Base-by-base conservation (phyloP, 495 filamentous ascomycete species). In the Thermothielavioides terrestris region DNA sequence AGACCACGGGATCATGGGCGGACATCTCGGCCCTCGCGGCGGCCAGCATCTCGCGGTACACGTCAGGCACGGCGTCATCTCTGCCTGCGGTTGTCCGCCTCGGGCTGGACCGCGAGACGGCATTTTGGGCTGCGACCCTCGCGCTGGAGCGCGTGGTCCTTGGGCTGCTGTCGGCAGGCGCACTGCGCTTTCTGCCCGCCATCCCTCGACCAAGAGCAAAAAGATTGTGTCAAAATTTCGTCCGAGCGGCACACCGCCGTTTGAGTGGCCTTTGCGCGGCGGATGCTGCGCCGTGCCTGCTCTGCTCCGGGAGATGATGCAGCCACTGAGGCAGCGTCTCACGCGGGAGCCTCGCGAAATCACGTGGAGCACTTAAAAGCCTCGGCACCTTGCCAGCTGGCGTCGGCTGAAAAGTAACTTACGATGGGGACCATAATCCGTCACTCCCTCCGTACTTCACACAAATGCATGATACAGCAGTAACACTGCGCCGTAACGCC, bases 121-220 rank as follows among this genome's bases (percentile, higher is more conserved):
- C 37, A 28, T 26, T 26, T 23, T 42, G 39, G 14, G 54, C 20
- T 40, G 49, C 27, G 35, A 26, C 18, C 17, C 45, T 48, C 4
- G 49, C 20, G 27, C 50, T 36, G 4, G 59, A 51, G 31, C 56
- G 46, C 15, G 56, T 54, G 0, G 44, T 27, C 3, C 57, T 25
- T 4, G 49, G 46, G 21, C 32, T 60, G 35, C 40, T 54, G 30
- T 43, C 23, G 1, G 39, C 26, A 0, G 60, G 41, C 21, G 57
- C 57, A 47, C 43, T 54, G 43, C 60, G 57, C 47, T 61, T 60
- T 41, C 46, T 53, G 23, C 57, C 55, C 25, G 36, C 60, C 60
- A 63, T 63, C 28, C 3, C 20, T 28, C 6, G 10, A 28, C 5
- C 6, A 28, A 10, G 6, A 20, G 2, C 22, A 28, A 3, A 30